A percentile compares a stretch with the other conserved stretches of the same genome.
Evolutionary conservation across 352 stramenopile genomes (phyloP).

Genomic region (Phytophthora nicotianae): DNA sequence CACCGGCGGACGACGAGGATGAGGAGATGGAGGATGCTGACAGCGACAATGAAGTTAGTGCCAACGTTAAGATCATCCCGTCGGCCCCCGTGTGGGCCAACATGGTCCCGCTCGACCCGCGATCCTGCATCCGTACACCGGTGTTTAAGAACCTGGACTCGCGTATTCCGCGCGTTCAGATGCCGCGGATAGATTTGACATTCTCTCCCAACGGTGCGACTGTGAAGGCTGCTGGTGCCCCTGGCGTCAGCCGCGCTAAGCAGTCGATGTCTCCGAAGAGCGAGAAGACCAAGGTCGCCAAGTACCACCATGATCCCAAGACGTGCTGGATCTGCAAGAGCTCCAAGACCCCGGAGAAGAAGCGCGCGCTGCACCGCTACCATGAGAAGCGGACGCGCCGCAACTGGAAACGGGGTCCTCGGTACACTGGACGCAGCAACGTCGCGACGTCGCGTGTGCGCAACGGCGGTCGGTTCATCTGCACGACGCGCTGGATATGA

Average conservation of each 20-base stretch:
- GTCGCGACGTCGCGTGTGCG: slow-evolving; percentile 82
- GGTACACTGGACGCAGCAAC: slow-evolving; percentile 79
- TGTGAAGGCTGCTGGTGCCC: slow-evolving; percentile 21
- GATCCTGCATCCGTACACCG: slow-evolving; percentile 74
- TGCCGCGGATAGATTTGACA: slow-evolving; percentile 78
- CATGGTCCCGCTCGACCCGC: slow-evolving; percentile 71
- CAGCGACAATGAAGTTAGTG: slow-evolving; percentile 31
- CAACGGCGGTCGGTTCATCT: slow-evolving; percentile 84
- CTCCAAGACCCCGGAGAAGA: slow-evolving; percentile 79
- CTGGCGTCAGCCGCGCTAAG: slow-evolving; percentile 9
- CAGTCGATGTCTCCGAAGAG: slow-evolving; percentile 56
- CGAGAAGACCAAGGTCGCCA: slow-evolving; percentile 50
- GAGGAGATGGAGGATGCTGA: slow-evolving; percentile 48
- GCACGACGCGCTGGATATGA: slow-evolving; percentile 84
- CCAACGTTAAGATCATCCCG: slow-evolving; percentile 50
- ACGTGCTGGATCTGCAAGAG: slow-evolving; percentile 91
- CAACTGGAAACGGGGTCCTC: slow-evolving; percentile 85
- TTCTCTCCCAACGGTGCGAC: slow-evolving; percentile 34
- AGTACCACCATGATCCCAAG: slow-evolving; percentile 72
- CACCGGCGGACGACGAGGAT: slow-evolving; percentile 38
- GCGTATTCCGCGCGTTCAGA: slow-evolving; percentile 66
- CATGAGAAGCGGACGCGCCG: slow-evolving; percentile 80
- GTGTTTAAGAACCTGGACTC: slow-evolving; percentile 84
- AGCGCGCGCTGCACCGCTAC: slow-evolving; percentile 83
- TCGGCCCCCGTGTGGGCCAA: slow-evolving; percentile 56